These are phyloP conservation scores for Fallopia convolvulus DNA, from an alignment of 148 eudicot genomes.

Conservation along the genomic window DNA sequence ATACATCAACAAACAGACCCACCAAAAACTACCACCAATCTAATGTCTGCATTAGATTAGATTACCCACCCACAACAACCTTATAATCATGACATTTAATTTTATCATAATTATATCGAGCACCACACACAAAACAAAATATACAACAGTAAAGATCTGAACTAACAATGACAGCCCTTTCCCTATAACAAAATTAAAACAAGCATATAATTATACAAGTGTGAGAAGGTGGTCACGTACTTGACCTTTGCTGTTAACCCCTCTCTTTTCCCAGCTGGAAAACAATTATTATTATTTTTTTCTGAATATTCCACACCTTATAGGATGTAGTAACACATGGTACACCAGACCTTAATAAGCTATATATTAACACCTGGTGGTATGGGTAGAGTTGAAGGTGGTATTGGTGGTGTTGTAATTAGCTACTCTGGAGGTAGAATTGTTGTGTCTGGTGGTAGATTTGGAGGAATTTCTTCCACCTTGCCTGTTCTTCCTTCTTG, in stretches of 20 bases:
- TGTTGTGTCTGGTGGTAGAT: background rate
- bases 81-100: background rate
- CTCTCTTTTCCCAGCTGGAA: background rate
- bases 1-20: background rate
- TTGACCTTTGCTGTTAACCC: too few relatives aligned
- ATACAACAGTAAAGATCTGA: background rate
- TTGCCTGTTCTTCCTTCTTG: slow-evolving; percentile 49
- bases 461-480: slow-evolving; percentile 1
- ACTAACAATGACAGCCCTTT: background rate
- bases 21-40: background rate
- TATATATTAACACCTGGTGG: background rate
- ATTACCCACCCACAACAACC: slow-evolving; percentile 6
- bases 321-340: background rate
- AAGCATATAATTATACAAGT: slow-evolving; percentile 1
- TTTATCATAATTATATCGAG: background rate
- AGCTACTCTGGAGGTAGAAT: background rate
- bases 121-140: background rate
- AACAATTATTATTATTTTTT: background rate
- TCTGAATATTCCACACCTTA: background rate
- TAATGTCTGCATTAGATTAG: background rate
- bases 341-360: background rate
- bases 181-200: background rate
- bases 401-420: background rate
- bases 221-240: background rate
- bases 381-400: background rate